Base-by-base conservation (phyloP, 352 stramenopile species). In the Elongisporangium prolatum region DNA sequence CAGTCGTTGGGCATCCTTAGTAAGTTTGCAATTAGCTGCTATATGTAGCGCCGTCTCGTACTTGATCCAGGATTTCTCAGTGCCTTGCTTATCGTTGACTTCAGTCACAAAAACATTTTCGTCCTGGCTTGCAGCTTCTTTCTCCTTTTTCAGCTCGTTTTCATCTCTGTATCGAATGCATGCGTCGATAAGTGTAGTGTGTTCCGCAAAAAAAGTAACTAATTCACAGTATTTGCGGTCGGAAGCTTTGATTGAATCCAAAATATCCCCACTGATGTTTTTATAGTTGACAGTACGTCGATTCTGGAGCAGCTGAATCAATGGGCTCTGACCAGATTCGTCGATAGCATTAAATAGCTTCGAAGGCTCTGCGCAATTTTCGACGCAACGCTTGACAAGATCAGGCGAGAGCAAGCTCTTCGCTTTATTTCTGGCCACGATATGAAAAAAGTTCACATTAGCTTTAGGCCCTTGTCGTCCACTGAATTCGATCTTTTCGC, bases 401-500 rank as follows among this genome's bases (percentile, higher is more conserved):
- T 55, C 55, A 0, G 71, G 65, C 0, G 56, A 61, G 17, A 73
- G 59, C 13, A 69, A 57, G 9, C 57, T 34, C 48, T 53, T 66
- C 17, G 51, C 61, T 14, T 60, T 28, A 25, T 72, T 67, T 0
- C 40, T 2, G 10, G 65, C 80, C 1, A 91, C 58, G 7, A 79
- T 67, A 44, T 93, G 83, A 50, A 93, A 89, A 49, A 89, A 78
- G 28, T 89, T 91, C 37, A 81, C 64, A n/a, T 66, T 59, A 14
- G 50, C 54, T 3, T 57, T 16, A 17, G 60, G 16, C 14, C 52
- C 59, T 51, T 61, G 62, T 65, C 70, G 25, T 21, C 51, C 48
- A 18, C 49, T 52, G 11, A 88, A 55, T 10, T 71, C 60, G 18
- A 89, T 40, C 17, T 64, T 63, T 18, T 71, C 72, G 37, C 52